A percentile compares a stretch with the other conserved stretches of the same genome.
Evolutionary conservation across 257 asterid species (phyloP).

Genomic region (Solanum infundibuliforme): DNA sequence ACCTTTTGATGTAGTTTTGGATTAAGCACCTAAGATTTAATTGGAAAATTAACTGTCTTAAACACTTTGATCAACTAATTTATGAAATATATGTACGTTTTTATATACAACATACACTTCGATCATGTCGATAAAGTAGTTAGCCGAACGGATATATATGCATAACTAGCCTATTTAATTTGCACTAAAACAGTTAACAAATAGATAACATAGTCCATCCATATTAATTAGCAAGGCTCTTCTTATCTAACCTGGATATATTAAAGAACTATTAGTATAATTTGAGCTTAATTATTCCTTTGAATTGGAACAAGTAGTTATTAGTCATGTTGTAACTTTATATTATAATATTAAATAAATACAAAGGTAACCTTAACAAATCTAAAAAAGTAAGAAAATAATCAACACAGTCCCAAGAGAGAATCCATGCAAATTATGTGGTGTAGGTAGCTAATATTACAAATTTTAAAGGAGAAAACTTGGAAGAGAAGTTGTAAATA

Average conservation of each 20-base stretch:
- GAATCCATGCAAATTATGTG: background rate
- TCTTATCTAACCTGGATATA: background rate
- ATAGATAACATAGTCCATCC: background rate
- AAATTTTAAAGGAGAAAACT: slow-evolving; percentile 2
- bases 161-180: background rate
- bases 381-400: background rate
- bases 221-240: background rate
- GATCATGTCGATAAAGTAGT: background rate
- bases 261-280: background rate
- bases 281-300: background rate
- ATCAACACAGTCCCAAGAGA: background rate
- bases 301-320: background rate
- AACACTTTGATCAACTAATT: background rate
- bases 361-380: background rate
- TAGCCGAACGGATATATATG: no score
- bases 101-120: no score
- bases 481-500: slow-evolving; percentile 5
- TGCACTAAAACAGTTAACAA: background rate
- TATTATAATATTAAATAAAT: background rate
- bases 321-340: background rate
- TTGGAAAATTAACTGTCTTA: background rate
- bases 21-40: background rate
- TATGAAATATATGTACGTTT: background rate
- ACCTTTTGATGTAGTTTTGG: background rate
- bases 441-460: slow-evolving; percentile 7